phyloP scores from a whole-genome alignment of 2,329 filamentous ascomycete genomes.

The Dryadomyces sulphureus region DNA sequence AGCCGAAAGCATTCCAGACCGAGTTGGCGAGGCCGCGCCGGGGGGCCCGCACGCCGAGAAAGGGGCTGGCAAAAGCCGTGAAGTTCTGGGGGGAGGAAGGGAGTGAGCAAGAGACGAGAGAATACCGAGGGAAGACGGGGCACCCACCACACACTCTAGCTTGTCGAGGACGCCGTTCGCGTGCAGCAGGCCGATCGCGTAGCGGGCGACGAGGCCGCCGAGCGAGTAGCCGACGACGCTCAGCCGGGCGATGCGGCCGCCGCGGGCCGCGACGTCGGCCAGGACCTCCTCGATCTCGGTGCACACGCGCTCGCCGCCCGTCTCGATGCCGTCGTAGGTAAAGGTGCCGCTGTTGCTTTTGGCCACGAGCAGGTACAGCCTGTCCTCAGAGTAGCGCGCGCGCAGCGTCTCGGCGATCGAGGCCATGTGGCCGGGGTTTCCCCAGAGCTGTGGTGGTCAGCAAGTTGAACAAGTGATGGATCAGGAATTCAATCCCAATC shows the following conservation, averaged over 20 bases:
- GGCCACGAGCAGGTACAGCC: constrained; percentile 54
- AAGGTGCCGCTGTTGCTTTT: constrained; percentile 61
- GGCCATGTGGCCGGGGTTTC: constrained; percentile 59
- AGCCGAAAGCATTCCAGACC: constrained; percentile 72
- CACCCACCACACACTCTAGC: constrained; percentile 59
- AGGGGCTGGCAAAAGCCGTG: constrained; percentile 78
- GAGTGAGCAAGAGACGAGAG: no score
- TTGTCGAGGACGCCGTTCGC: constrained; percentile 66
- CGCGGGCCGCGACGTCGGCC: constrained; percentile 38
- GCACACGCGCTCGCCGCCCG: constrained; percentile 52
- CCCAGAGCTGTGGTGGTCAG: constrained; percentile 52
- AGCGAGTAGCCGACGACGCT: constrained; percentile 84
- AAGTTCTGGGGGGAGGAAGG: constrained; percentile 48
- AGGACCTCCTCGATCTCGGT: constrained; percentile 52
- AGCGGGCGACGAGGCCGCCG: constrained; percentile 74
- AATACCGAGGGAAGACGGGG: neutral
- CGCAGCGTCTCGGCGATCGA: constrained; percentile 53
- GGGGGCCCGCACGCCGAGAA: constrained; percentile 62
- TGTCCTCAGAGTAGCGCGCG: constrained; percentile 42
- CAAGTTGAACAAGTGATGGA: neutral
- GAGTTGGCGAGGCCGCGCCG: constrained; percentile 49
- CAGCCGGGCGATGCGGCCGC: constrained; percentile 62
- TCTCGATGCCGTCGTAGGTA: constrained; percentile 56
- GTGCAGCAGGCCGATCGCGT: constrained; percentile 71
- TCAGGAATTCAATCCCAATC: no score